phyloP scores from a whole-genome alignment of 345 rosid genomes.

The Triadica sebifera region DNA sequence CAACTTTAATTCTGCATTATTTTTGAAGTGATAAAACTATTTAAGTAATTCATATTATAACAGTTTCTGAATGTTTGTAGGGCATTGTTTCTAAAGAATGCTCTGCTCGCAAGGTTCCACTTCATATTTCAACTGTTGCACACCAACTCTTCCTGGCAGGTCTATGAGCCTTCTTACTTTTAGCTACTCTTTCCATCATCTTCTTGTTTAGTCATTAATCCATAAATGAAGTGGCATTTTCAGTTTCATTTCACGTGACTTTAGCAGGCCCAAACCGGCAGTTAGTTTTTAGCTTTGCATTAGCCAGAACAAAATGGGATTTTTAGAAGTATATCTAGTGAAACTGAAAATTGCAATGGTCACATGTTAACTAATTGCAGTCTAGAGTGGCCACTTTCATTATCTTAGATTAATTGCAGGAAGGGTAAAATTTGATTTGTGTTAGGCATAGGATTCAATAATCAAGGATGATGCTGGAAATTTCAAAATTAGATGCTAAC shows the following conservation, averaged over 20 bases:
- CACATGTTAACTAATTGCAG: not conserved
- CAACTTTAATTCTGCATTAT: slow-evolving; percentile 3
- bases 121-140: slow-evolving; percentile 73
- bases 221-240: not conserved
- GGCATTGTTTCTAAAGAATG: slow-evolving; percentile 85
- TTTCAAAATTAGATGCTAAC: not conserved
- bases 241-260: not conserved
- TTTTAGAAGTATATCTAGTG: not conserved
- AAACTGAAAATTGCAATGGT: not conserved
- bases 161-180: slow-evolving; percentile 14
- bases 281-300: not conserved
- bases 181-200: not conserved
- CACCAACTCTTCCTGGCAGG: slow-evolving; percentile 87
- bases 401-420: not conserved
- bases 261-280: not conserved
- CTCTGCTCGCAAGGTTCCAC: slow-evolving; percentile 69
- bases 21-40: not conserved
- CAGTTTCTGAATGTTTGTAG: slow-evolving; percentile 40
- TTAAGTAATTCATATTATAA: slow-evolving; percentile 2
- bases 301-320: not conserved
- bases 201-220: not conserved
- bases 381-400: not conserved
- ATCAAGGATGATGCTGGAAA: not conserved
- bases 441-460: not conserved
- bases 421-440: not conserved